These are phyloP conservation scores for Copromyces sp. DNA, from an alignment of 495 filamentous ascomycete species.

Conservation along the genomic window DNA sequence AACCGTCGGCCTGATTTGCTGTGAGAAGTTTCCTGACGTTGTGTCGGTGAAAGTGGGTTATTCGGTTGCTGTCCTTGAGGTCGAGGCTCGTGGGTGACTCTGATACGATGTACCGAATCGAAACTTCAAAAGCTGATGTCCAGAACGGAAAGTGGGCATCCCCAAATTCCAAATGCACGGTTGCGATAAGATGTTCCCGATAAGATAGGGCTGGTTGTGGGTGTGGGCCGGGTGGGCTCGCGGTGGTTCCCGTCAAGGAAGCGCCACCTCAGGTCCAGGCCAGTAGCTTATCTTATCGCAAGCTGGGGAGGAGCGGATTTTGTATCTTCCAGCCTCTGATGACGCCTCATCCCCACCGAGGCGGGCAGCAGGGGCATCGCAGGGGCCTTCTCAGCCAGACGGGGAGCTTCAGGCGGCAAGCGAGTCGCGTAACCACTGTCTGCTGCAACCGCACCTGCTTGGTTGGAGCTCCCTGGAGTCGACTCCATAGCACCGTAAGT, in stretches of 20 bases:
- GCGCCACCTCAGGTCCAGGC: neutral
- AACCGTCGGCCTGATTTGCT: neutral
- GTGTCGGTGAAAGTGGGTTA: neutral
- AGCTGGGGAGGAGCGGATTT: conserved; percentile 1
- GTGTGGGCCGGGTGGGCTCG: neutral
- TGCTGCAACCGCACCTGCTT: conserved; percentile 9
- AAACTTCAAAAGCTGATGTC: neutral
- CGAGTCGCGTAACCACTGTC: conserved; percentile 31
- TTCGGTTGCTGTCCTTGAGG: too few relatives aligned
- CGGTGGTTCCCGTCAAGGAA: neutral
- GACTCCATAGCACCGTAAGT: neutral
- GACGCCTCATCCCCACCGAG: neutral
- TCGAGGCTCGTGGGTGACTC: neutral
- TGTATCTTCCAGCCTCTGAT: neutral
- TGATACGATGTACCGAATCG: neutral
- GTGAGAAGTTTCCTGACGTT: neutral
- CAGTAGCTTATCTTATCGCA: neutral
- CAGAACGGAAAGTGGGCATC: conserved; percentile 1
- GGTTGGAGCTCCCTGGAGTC: neutral
- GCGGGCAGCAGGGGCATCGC: neutral
- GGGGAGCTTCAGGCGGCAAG: conserved; percentile 25
- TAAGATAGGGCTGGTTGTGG: neutral
- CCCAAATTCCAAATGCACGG: neutral
- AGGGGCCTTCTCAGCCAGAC: neutral
- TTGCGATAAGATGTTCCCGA: conserved; percentile 4